These are phyloP conservation scores for Zea mays DNA, from an alignment of 176 grass and related monocot genomes.

Conservation along the genomic window DNA sequence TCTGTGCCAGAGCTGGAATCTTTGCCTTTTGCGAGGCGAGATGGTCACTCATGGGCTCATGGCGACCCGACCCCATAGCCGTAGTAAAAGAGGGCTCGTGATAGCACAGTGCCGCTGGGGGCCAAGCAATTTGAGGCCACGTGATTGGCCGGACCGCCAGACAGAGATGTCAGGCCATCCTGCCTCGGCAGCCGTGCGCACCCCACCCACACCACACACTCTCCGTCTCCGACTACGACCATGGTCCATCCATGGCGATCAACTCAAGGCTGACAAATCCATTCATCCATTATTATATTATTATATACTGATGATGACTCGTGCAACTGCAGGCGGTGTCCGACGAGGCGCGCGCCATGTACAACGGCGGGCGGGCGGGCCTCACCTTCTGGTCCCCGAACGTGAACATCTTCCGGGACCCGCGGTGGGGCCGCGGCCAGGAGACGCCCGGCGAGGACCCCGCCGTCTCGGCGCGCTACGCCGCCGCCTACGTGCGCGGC, in stretches of 20 bases:
- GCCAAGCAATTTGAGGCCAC: background rate
- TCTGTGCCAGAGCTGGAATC: no score
- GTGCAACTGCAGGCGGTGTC: slow-evolving; percentile 57
- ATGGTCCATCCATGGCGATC: background rate
- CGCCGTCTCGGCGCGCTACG: slow-evolving; percentile 50
- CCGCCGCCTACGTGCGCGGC: slow-evolving; percentile 65
- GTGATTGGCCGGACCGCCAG: background rate
- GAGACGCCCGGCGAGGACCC: slow-evolving; percentile 95
- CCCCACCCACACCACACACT: background rate
- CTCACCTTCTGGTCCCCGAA: slow-evolving; percentile 87
- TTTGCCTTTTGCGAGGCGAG: no score
- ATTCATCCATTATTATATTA: no score
- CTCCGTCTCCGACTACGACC: background rate
- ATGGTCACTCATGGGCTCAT: no score
- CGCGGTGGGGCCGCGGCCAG: slow-evolving; percentile 78
- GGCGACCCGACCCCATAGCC: no score
- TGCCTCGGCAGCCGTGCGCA: background rate
- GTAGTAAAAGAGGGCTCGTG: background rate
- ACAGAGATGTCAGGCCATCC: background rate
- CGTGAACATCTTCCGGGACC: slow-evolving; percentile 89
- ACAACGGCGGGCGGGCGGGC: slow-evolving; percentile 72
- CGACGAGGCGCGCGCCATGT: slow-evolving; percentile 76
- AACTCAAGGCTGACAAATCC: background rate
- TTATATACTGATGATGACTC: background rate
- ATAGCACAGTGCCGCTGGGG: background rate